These are phyloP conservation scores for Bryum argenteum DNA, from an alignment of 225 moss, liverwort and hornwort species.

Conservation along the genomic window DNA sequence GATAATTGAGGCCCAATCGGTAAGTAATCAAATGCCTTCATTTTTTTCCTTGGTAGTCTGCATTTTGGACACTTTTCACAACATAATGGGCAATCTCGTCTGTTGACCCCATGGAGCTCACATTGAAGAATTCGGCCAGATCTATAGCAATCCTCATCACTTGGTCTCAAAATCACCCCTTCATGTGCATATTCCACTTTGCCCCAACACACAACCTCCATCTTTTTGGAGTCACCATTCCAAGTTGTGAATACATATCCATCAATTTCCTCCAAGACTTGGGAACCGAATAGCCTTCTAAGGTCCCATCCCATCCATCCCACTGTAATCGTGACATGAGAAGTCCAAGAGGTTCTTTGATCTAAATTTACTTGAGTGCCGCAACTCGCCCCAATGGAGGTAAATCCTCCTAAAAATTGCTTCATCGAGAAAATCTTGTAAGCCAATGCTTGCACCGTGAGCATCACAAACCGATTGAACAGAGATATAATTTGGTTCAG, in stretches of 20 bases:
- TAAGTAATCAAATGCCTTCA: background rate
- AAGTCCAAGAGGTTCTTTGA: background rate
- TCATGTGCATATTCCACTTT: fast-evolving
- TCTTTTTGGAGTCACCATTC: background rate
- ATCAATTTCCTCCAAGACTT: slow-evolving; percentile 2
- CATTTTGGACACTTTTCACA: background rate
- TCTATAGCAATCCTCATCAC: fast-evolving
- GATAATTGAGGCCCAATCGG: background rate
- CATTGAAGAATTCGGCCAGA: background rate
- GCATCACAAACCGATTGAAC: too few species aligned
- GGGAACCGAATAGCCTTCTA: background rate
- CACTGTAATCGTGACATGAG: background rate
- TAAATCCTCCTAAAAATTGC: too few species aligned
- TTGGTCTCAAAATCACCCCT: background rate
- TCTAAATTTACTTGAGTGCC: background rate
- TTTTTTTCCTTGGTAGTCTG: fast-evolving
- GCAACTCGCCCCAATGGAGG: too few species aligned
- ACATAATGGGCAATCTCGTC: background rate
- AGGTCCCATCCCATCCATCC: background rate
- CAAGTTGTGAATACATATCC: background rate
- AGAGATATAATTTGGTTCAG: too few species aligned
- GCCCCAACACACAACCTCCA: background rate
- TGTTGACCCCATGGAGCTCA: fast-evolving
- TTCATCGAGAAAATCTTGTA: too few species aligned
- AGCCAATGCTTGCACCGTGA: too few species aligned